These are phyloP conservation scores for Akanthomyces muscarius DNA, from an alignment of 2,329 filamentous ascomycete genomes.

Conservation along the genomic window DNA sequence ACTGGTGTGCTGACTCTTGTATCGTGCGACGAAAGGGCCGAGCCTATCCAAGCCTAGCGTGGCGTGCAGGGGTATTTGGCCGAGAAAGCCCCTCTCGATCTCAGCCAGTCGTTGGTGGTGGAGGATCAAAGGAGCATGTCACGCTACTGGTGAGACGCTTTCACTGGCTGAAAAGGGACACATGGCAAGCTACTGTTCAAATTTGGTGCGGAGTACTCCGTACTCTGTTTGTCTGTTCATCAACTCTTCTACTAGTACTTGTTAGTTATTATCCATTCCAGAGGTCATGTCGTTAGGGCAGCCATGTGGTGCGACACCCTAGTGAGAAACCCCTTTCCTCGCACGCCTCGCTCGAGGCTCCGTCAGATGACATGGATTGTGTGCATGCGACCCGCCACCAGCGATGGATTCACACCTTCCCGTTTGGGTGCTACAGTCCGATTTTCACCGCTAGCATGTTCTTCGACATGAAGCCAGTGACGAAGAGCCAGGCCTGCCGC, in stretches of 20 bases:
- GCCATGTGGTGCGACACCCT: background rate
- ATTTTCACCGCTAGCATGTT: slow-evolving; percentile 50
- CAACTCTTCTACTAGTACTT: background rate
- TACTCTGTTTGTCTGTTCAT: too few species aligned
- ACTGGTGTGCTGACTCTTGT: background rate
- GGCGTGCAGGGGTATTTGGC: slow-evolving; percentile 10
- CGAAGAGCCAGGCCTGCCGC: slow-evolving; percentile 53
- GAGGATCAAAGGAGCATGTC: background rate
- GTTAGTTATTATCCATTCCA: background rate
- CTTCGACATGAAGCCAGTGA: slow-evolving; percentile 50
- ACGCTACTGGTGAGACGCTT: background rate
- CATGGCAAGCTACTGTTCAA: background rate
- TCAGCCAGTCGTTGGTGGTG: background rate
- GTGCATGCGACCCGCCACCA: background rate
- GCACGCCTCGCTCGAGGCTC: background rate
- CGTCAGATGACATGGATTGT: slow-evolving; percentile 8
- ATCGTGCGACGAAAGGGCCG: slow-evolving; percentile 1
- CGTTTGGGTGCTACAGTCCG: slow-evolving; percentile 39
- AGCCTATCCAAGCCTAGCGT: background rate
- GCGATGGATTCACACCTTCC: slow-evolving; percentile 12
- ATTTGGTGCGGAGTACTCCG: background rate
- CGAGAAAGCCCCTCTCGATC: slow-evolving; percentile 7
- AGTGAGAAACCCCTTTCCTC: background rate
- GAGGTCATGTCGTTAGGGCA: too few species aligned
- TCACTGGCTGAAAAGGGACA: background rate